Evolutionary conservation across 108 stramenopile species (phyloP), one percentile per base, ranked within the genome.

Genomic region (Chaetoceros muelleri): DNA sequence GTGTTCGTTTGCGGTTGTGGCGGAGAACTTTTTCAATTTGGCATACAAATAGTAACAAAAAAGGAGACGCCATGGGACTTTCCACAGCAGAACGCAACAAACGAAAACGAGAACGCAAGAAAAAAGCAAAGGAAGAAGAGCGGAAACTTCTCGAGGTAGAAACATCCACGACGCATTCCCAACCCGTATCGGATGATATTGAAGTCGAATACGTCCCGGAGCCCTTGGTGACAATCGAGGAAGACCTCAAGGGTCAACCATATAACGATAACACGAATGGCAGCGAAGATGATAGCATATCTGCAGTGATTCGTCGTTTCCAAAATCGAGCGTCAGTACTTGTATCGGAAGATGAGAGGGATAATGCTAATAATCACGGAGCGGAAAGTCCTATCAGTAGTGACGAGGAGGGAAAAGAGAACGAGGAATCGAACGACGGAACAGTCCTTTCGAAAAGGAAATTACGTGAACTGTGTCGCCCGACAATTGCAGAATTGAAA

Each of bases 401-500:
- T 2, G 58, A 75, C 30, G 65, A 71, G 24, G 64, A 73, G 25
- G 47, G 54, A 19, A 44, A 64, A 16, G 40, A 0, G 70, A 22
- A 3, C 65, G n/a, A n/a, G n/a, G n/a, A n/a, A n/a, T n/a, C n/a
- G n/a, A n/a, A 73, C 20, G 70, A 77, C 28, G 56, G 57, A 28
- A 57, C 53, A 1, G 26, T 28, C 29, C 53, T 95, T 19, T 84
- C 83, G 58, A 93, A 96, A 65, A 85, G 88, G 24, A 86, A 96
- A 62, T 72, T 81, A 47, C 90, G 94, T 44, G 74, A 86, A 63
- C 55, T 92, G 55, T 52, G 64, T 17, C 87, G 97, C 21, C 85
- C 97, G 3, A 68, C 94, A n/a, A 85, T 99, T 3, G 96, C 99
- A 10, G 89, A 93, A 67, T 74, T 98, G 16, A 99, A 99, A 66